Conservation (phyloP, 192 early-diverging fungal species). For the Irineochytrium annulatum region DNA sequence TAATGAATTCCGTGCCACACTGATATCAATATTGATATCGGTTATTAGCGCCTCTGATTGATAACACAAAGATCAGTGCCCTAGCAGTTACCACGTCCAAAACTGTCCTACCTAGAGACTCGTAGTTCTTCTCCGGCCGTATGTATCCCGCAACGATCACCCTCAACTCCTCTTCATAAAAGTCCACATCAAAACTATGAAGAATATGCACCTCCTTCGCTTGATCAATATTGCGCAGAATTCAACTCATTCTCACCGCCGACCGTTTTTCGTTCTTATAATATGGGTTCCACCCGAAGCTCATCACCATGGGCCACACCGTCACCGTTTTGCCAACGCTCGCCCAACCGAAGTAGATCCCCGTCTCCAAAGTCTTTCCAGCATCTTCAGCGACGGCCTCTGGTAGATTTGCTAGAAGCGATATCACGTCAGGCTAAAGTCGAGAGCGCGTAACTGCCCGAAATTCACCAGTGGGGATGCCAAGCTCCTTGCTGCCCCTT, state of each 20-base stretch:
- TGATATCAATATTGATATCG: constrained; percentile 91
- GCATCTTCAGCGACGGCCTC: constrained; percentile 66
- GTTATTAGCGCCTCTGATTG: constrained; percentile 74
- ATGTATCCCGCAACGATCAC: constrained; percentile 87
- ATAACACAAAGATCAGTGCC: not conserved
- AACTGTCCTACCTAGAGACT: constrained; percentile 60
- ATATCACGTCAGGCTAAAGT: not conserved
- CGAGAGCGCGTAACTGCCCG: not conserved
- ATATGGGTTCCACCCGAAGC: constrained; percentile 99
- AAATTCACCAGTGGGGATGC: constrained; percentile 86
- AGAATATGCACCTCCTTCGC: constrained; percentile 91
- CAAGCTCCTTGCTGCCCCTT: constrained; percentile 92
- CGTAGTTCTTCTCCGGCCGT: constrained; percentile 85
- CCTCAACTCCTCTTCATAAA: constrained; percentile 81
- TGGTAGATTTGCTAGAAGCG: constrained; percentile 78
- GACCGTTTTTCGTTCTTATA: constrained; percentile 94
- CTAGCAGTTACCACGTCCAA: not conserved
- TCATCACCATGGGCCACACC: constrained; percentile 97
- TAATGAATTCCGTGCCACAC: constrained; percentile 68
- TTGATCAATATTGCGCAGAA: not conserved
- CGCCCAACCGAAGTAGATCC: constrained; percentile 97
- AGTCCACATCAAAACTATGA: constrained; percentile 80
- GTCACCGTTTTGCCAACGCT: constrained; percentile 51
- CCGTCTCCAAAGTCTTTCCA: constrained; percentile 64
- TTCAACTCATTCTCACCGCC: constrained; percentile 51